These are phyloP conservation scores for Cercospora sesami DNA, from an alignment of 2,329 filamentous ascomycete genomes.

Conservation along the genomic window DNA sequence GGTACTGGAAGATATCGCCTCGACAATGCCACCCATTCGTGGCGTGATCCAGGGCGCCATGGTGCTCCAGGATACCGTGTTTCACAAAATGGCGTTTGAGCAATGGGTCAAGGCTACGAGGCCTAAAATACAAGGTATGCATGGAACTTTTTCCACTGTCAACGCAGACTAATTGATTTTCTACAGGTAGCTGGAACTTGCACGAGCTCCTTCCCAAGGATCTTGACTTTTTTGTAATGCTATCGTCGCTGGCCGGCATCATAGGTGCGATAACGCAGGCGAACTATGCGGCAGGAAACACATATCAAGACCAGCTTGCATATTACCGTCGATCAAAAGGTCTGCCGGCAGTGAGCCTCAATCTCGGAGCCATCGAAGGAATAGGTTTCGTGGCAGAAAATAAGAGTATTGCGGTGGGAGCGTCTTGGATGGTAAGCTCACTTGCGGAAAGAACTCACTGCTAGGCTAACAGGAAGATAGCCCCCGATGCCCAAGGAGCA, in stretches of 20 bases:
- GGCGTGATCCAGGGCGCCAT: constrained; percentile 51
- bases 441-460: no score
- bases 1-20: constrained; percentile 23
- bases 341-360: constrained; percentile 50
- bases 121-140: constrained; percentile 20
- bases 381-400: constrained; percentile 40
- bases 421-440: no score
- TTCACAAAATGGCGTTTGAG: constrained; percentile 7
- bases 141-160: no score
- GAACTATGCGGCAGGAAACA: constrained; percentile 52
- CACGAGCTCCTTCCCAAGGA: constrained; percentile 32
- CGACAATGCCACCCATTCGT: constrained; percentile 35
- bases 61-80: constrained; percentile 39
- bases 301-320: constrained; percentile 26
- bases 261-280: constrained; percentile 59
- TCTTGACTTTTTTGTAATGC: constrained; percentile 36
- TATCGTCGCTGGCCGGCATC: constrained; percentile 53
- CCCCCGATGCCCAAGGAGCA: neutral
- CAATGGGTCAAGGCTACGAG: neutral
- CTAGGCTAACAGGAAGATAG: neutral
- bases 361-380: constrained; percentile 54
- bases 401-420: neutral
- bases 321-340: constrained; percentile 43
- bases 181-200: constrained; percentile 43
- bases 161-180: no score